phyloP scores from a whole-genome alignment of 495 filamentous ascomycete species.

The Neurospora sp. region DNA sequence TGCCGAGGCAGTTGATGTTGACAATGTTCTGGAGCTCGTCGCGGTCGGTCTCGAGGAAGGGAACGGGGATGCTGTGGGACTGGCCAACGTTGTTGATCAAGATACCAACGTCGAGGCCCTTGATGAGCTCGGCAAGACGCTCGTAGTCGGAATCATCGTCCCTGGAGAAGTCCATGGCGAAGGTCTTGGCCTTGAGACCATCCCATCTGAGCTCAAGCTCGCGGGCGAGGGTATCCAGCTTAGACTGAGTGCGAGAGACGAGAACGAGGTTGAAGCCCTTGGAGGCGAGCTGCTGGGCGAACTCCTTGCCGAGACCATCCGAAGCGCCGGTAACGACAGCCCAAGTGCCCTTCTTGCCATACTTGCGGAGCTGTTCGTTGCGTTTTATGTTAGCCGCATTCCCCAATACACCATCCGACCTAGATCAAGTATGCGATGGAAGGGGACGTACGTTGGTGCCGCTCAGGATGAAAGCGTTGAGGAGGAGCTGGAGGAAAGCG shows the following conservation, averaged over 20 bases:
- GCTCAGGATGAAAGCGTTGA: constrained; percentile 67
- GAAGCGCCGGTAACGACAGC: constrained; percentile 92
- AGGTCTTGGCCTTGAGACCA: constrained; percentile 53
- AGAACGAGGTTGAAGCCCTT: constrained; percentile 90
- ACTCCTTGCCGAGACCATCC: constrained; percentile 96
- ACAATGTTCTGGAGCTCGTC: constrained; percentile 82
- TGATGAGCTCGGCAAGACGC: constrained; percentile 52
- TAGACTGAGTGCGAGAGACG: constrained; percentile 85
- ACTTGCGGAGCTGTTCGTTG: constrained; percentile 69
- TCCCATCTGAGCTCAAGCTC: constrained; percentile 58
- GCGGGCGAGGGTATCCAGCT: constrained; percentile 64
- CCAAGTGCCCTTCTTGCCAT: constrained; percentile 89
- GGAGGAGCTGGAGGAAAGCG: constrained; percentile 53
- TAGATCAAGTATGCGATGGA: no score
- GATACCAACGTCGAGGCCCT: constrained; percentile 71
- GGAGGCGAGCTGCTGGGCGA: constrained; percentile 75
- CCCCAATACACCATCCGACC: not conserved
- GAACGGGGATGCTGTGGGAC: constrained; percentile 83
- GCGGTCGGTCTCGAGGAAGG: constrained; percentile 68
- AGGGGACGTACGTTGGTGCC: constrained; percentile 42
- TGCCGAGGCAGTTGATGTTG: constrained; percentile 86
- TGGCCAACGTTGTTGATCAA: constrained; percentile 96
- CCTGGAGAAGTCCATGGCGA: constrained; percentile 85
- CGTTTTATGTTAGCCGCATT: not conserved
- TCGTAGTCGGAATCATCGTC: constrained; percentile 69